phyloP scores from a whole-genome alignment of 768 basidiomycete genomes.

The Rhodotorula babjevae region DNA sequence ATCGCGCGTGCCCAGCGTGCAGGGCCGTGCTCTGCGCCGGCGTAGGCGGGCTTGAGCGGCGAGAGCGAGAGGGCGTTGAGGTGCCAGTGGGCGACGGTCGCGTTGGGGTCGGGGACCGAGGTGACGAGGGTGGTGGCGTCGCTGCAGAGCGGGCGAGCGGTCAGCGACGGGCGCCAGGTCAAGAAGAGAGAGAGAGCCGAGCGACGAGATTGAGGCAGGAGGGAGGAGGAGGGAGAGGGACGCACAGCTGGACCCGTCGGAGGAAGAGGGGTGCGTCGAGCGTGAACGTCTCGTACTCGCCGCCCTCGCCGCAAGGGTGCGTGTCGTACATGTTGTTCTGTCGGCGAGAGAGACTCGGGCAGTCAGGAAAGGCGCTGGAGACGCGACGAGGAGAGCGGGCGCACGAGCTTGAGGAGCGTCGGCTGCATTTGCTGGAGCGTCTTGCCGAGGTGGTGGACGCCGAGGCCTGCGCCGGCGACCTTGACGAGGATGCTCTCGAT shows the following conservation, averaged over 20 bases:
- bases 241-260: conserved; percentile 65
- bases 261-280: conserved; percentile 86
- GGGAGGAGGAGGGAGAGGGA: background rate
- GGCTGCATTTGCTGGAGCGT: conserved; percentile 68
- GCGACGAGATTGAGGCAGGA: too few species aligned
- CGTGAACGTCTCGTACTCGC: conserved; percentile 93
- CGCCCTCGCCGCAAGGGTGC: conserved; percentile 95
- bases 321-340: conserved; percentile 78
- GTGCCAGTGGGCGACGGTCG: conserved; percentile 83
- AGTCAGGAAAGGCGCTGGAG: background rate
- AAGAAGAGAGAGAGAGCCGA: too few species aligned
- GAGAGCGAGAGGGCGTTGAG: conserved; percentile 65
- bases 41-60: conserved; percentile 5
- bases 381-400: conserved; percentile 24
- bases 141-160: conserved; percentile 46
- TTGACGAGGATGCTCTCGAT: conserved; percentile 85
- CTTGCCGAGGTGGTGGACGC: conserved; percentile 66
- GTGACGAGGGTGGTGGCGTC: conserved; percentile 65
- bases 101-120: conserved; percentile 62
- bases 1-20: conserved; percentile 24
- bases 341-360: background rate
- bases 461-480: conserved; percentile 83
- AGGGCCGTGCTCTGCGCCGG: conserved; percentile 7
- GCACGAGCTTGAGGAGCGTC: conserved; percentile 66
- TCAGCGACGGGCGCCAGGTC: background rate